Evolutionary conservation across 768 basidiomycete species (phyloP), one percentile per base, ranked within the genome.

Genomic region (Boletus speciosus): DNA sequence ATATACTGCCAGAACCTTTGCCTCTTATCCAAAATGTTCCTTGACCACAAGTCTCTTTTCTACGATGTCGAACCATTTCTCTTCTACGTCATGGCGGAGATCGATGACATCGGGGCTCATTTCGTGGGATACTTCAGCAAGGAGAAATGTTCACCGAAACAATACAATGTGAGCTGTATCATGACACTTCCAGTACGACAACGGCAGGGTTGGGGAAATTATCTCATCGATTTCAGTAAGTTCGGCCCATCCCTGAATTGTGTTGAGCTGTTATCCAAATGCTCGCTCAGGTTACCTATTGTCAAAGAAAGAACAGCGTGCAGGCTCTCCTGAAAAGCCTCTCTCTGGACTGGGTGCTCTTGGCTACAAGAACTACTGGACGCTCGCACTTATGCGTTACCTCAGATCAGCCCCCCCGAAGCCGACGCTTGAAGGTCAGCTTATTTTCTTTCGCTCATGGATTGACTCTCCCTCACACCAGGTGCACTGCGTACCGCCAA

Each of bases 1-100:
- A 98, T 98, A 65, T 99, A 98, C 71, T 98, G 97, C 70, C 97
- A 99, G 69, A 98, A 99, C 71, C 81, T 99, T 27, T 98, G 96
- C 71, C 78, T 98, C 55, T 79, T 98, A 37, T 96, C 96, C 54
- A 98, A 97, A 72, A 98, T 98, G 95, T 98, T 98, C 73, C 82
- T 98, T 61, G 93, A 98, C 70, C 94, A 97, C 76, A 98, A 98
- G 71, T 98, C 95, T 16, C 82, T 98, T 47, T 98, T 98, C 73
- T 98, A 98, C 75, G 96, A 98, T 73, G 96, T 98, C 60, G 97
- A 99, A 72, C 97, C 97, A 0, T 99, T 99, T 73, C 76, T 99
- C 43, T 99, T 99, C 75, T 99, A 99, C 71, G 95, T 99, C 59
- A 91, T 97, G 76, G 89, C 96, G 4, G 91, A 97, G 67, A 79